Base-by-base conservation (phyloP, 2,329 filamentous ascomycete species). In the Penicillium sp. region DNA sequence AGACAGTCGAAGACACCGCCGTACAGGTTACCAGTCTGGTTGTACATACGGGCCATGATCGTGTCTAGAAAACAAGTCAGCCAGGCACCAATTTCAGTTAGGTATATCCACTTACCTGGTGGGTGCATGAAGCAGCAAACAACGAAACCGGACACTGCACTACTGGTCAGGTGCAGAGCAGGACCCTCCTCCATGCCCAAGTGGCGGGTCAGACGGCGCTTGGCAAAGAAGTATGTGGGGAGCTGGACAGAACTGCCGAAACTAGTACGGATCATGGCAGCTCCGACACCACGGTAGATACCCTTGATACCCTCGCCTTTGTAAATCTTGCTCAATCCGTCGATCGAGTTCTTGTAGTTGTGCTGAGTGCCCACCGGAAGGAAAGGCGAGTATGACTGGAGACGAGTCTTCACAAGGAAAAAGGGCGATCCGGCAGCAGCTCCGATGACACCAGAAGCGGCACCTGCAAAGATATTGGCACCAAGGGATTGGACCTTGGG, bases 41-140 rank as follows among this genome's bases (percentile, higher is more conserved):
- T 99, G 81, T 99, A 99, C 81, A 99, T 88, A 59, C 94, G 88
- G 58, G 91, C 94, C 94, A 99, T 99, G 76, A 99, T 90, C 5
- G 94, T 99, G 73, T 99, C 94, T 83, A 57, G 44, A 52, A 31
- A 40, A 14, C 10, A 29, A 43, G 34, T 53, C 44, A 60, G 55
- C 38, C 13, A 45, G 22, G 40, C 10, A 32, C 18, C 24, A 8
- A 11, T 31, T 27, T 22, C 9, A 39, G 10, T 8, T 3, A 3
- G 5, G 10, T 14, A 24, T 14, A n/a, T 31, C 5, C 57, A 72
- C 82, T 71, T 76, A 91, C 88, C 89, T 68, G 94, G 94, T 50
- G 94, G 94, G 69, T 99, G 94, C 94, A 99, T 99, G 60, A 97
- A 87, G 65, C 90, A 90, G 78, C 94, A 99, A 16, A 99, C 94